Evolutionary conservation across 1,284 basidiomycete genomes (phyloP).

Genomic region (Ustilago bromivora): DNA sequence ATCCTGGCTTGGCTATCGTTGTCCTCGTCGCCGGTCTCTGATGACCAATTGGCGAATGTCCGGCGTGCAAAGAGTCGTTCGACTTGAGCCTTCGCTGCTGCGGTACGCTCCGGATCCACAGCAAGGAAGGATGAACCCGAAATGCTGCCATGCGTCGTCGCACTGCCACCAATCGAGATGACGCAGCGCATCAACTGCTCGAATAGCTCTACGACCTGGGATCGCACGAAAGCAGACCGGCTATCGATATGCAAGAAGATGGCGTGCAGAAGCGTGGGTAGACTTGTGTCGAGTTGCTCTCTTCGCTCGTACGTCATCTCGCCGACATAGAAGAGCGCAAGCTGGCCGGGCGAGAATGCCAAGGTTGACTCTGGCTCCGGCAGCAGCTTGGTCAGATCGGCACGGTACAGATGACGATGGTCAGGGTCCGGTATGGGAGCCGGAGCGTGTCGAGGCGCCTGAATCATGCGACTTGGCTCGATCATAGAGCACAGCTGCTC

Average conservation of each 20-base stretch:
- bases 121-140: constrained; percentile 15
- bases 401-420: constrained; percentile 63
- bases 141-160: constrained; percentile 6
- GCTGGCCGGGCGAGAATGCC: constrained; percentile 81
- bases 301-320: constrained; percentile 83
- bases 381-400: constrained; percentile 45
- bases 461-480: constrained; percentile 82
- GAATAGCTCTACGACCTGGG: constrained; percentile 78
- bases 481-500: constrained; percentile 86
- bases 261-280: constrained; percentile 83
- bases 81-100: constrained; percentile 37
- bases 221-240: constrained; percentile 77
- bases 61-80: constrained; percentile 36
- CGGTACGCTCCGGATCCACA: constrained; percentile 28
- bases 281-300: constrained; percentile 79
- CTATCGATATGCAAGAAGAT: constrained; percentile 88
- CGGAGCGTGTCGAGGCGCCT: constrained; percentile 77
- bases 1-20: constrained; percentile 34
- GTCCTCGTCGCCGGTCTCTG: constrained; percentile 33
- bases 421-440: constrained; percentile 63
- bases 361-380: constrained; percentile 42
- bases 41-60: constrained; percentile 37
- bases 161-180: constrained; percentile 34
- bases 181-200: constrained; percentile 58
- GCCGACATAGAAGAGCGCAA: constrained; percentile 86